Conservation (phyloP, 768 basidiomycete genomes). For the Termitomyces sp. region DNA sequence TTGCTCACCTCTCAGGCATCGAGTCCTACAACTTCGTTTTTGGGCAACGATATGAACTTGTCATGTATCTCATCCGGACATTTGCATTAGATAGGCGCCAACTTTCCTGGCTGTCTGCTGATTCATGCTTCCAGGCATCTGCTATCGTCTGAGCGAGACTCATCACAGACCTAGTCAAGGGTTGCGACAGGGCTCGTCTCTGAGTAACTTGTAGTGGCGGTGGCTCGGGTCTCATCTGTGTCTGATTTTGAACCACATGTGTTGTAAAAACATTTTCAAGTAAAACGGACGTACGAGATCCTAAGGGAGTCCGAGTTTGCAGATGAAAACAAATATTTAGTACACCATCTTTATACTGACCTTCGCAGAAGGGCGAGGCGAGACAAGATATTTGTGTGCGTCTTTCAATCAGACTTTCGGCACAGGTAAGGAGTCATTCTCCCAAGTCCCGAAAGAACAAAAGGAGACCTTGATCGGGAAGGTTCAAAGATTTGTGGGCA, state of each 20-base stretch:
- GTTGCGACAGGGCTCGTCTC: slow-evolving; percentile 22
- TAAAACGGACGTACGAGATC: slow-evolving; percentile 32
- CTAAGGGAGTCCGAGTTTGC: slow-evolving; percentile 22
- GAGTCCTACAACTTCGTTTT: slow-evolving; percentile 48
- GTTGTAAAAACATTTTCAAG: slow-evolving; percentile 23
- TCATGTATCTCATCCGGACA: slow-evolving; percentile 43
- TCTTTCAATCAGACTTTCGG: slow-evolving; percentile 31
- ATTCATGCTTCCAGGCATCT: slow-evolving; percentile 61
- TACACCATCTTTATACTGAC: slow-evolving; percentile 42
- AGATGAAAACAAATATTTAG: slow-evolving; percentile 25
- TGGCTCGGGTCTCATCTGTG: slow-evolving; percentile 40
- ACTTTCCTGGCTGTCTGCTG: slow-evolving; percentile 48
- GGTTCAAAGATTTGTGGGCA: slow-evolving; percentile 37
- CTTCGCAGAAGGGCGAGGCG: slow-evolving; percentile 31
- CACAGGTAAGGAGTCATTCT: slow-evolving; percentile 32
- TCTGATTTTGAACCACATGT: slow-evolving; percentile 20
- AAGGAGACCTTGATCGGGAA: slow-evolving; percentile 45
- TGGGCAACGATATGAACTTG: slow-evolving; percentile 29
- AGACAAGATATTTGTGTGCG: slow-evolving; percentile 27
- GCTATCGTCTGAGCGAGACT: slow-evolving; percentile 62
- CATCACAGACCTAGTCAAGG: slow-evolving; percentile 24
- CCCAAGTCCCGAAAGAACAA: slow-evolving; percentile 33
- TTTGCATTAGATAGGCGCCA: slow-evolving; percentile 51
- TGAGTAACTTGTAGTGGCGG: slow-evolving; percentile 27
- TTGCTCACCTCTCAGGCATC: slow-evolving; percentile 8